Conservation (phyloP, 768 basidiomycete genomes). For the Hemileccinum impolitum region DNA sequence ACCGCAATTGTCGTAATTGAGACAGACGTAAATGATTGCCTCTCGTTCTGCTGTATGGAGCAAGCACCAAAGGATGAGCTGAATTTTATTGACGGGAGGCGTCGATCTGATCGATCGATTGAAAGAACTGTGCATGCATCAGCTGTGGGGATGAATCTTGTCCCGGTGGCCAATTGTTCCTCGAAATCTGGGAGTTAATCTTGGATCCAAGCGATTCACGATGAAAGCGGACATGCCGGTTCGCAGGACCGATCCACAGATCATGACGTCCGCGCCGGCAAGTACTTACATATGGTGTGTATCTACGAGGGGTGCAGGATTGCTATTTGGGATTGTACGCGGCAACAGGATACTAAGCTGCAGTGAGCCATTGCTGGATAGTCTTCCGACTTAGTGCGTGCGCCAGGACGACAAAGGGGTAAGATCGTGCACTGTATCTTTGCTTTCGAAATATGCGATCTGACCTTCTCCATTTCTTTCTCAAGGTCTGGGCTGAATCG, state of each 20-base stretch:
- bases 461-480: slow-evolving; percentile 36
- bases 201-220: not conserved
- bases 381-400: slow-evolving; percentile 43
- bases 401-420: slow-evolving; percentile 47
- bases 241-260: not conserved
- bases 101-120: not conserved
- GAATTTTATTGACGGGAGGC: too few relatives aligned
- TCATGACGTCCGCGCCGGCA: too few relatives aligned
- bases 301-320: too few relatives aligned
- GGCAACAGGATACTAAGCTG: not conserved
- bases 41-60: too few relatives aligned
- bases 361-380: slow-evolving; percentile 45
- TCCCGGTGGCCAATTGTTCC: not conserved
- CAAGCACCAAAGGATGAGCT: not conserved
- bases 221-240: not conserved
- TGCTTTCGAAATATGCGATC: slow-evolving; percentile 46
- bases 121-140: not conserved
- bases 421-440: slow-evolving; percentile 54
- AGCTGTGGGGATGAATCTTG: not conserved
- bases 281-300: too few relatives aligned
- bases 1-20: too few relatives aligned
- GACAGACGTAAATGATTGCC: too few relatives aligned
- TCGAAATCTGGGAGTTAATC: not conserved
- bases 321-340: not conserved
- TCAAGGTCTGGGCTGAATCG: slow-evolving; percentile 48